Percentiles rank a stretch among this genome's conserved stretches.
Conservation (phyloP, 1,284 basidiomycete genomes). For the Porodaedalea pini region DNA sequence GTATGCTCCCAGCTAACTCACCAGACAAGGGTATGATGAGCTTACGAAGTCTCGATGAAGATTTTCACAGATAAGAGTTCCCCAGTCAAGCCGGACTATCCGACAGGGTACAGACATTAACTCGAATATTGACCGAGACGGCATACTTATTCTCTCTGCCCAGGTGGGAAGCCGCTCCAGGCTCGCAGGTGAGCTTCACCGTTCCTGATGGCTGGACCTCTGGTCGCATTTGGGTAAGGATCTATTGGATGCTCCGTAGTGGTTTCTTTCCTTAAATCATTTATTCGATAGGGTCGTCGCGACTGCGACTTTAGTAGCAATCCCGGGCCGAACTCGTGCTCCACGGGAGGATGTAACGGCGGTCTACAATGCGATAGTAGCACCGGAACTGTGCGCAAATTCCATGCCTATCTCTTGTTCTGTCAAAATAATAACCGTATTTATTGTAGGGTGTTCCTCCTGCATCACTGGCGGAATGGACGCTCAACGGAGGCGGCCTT, state of each 20-base stretch:
- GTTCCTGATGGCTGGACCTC: constrained; percentile 31
- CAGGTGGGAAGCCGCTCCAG: constrained; percentile 27
- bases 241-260: not conserved
- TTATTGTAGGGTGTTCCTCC: constrained; percentile 51
- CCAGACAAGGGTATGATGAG: not conserved
- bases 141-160: not conserved
- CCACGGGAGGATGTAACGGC: constrained; percentile 45
- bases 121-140: not conserved
- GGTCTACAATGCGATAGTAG: constrained; percentile 40
- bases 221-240: constrained; percentile 28
- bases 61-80: constrained; percentile 1
- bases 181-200: constrained; percentile 21
- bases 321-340: constrained; percentile 41
- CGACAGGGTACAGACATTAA: not conserved
- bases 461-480: constrained; percentile 56
- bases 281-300: constrained; percentile 42
- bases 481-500: constrained; percentile 36
- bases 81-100: constrained; percentile 1
- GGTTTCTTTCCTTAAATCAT: not conserved
- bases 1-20: not conserved
- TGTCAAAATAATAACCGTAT: not conserved
- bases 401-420: not conserved
- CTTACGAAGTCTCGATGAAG: not conserved
- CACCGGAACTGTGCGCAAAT: constrained; percentile 4
- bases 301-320: constrained; percentile 40